Conservation (phyloP, 805 yeast species). For the Ogataea allantospora region DNA sequence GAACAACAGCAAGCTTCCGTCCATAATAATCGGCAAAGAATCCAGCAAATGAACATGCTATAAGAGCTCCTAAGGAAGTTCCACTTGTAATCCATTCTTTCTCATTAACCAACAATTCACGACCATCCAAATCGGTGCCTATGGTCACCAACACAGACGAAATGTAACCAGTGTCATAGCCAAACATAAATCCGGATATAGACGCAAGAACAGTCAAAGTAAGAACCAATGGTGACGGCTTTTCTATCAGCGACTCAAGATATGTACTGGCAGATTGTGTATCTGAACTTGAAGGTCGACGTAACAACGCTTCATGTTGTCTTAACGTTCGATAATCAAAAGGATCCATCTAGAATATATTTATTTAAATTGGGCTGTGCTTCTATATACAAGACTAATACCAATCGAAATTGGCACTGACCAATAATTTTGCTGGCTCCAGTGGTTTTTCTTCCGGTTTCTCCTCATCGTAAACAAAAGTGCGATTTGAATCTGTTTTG, state of each 20-base stretch:
- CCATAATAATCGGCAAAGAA: constrained; percentile 48
- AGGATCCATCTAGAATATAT: neutral
- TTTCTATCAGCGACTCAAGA: constrained; percentile 17
- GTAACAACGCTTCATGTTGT: neutral
- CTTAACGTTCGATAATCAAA: neutral
- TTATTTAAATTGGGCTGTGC: constrained; percentile 7
- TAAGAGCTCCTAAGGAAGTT: constrained; percentile 54
- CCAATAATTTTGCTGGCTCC: neutral
- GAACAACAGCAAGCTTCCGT: constrained; percentile 43
- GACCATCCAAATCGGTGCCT: constrained; percentile 44
- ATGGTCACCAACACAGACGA: constrained; percentile 54
- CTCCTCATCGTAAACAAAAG: constrained; percentile 28
- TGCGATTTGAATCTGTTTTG: constrained; percentile 39
- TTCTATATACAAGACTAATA: constrained; percentile 1
- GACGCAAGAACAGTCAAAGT: constrained; percentile 49
- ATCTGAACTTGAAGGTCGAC: constrained; percentile 25
- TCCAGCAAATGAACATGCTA: constrained; percentile 51
- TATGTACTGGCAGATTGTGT: constrained; percentile 13
- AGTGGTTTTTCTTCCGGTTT: neutral
- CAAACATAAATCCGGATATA: constrained; percentile 59
- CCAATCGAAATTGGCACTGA: constrained; percentile 11
- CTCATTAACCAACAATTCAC: constrained; percentile 41
- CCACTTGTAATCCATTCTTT: constrained; percentile 54
- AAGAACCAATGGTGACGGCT: constrained; percentile 41
- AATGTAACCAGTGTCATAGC: constrained; percentile 60